A percentile compares a stretch with the other conserved stretches of the same genome.
phyloP scores from a whole-genome alignment of 371 early-diverging fungal genomes.

The Gilbertella persicaria region DNA sequence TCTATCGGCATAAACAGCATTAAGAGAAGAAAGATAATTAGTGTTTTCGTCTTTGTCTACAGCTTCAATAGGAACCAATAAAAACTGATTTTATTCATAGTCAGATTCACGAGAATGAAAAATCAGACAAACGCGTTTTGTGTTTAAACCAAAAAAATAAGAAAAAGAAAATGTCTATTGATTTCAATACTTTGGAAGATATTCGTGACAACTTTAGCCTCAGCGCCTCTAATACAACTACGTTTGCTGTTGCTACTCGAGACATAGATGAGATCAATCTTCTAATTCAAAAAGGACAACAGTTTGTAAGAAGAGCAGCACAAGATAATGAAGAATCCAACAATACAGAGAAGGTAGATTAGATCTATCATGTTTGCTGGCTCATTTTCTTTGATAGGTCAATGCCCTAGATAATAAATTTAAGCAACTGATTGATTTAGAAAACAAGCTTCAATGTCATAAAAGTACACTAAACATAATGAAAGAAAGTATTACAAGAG shows the following conservation, averaged over 20 bases:
- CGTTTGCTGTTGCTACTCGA: neutral
- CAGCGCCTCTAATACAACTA: neutral
- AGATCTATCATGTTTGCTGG: neutral
- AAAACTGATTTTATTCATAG: too few species aligned
- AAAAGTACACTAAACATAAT: neutral
- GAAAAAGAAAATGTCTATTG: neutral
- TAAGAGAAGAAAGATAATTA: too few species aligned
- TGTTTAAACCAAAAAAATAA: neutral
- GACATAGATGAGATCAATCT: neutral
- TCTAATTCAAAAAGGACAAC: constrained; percentile 10
- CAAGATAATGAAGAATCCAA: constrained; percentile 14
- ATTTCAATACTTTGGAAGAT: neutral
- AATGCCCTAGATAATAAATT: constrained; percentile 4
- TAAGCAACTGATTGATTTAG: constrained; percentile 14
- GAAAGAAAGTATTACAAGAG: neutral
- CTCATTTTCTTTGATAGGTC: neutral
- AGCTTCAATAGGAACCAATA: too few species aligned
- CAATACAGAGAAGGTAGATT: constrained; percentile 3
- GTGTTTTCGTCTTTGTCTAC: too few species aligned
- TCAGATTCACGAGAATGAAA: too few species aligned
- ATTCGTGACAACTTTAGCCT: constrained; percentile 4
- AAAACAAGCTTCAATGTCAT: constrained; percentile 5
- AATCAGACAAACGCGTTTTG: too few species aligned
- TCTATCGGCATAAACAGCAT: too few species aligned
- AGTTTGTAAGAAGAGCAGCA: constrained; percentile 2